phyloP scores from a whole-genome alignment of 176 grass and related monocot genomes.

The Typha latifolia region DNA sequence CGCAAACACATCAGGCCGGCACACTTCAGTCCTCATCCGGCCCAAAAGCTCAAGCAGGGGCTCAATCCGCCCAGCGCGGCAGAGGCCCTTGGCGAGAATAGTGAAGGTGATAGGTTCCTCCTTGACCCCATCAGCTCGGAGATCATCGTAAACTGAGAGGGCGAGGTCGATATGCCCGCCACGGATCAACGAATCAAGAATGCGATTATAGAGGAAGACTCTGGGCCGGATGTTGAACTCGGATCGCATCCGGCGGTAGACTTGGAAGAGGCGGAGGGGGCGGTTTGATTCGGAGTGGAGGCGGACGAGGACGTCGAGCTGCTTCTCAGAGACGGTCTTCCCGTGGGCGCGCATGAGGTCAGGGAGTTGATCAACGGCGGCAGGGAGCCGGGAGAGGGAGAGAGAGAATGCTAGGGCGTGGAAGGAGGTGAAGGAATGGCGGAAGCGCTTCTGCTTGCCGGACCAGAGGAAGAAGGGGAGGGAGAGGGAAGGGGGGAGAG shows the following conservation, averaged over 20 bases:
- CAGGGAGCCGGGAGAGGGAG: constrained; percentile 29
- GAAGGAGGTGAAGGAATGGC: constrained; percentile 60
- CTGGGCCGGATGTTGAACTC: constrained; percentile 53
- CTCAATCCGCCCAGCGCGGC: constrained; percentile 28
- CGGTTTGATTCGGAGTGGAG: constrained; percentile 56
- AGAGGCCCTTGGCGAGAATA: constrained; percentile 57
- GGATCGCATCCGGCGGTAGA: constrained; percentile 41
- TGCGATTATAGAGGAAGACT: constrained; percentile 65
- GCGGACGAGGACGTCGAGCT: constrained; percentile 63
- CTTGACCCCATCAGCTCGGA: constrained; percentile 21
- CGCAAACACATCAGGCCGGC: constrained; percentile 66
- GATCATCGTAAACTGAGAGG: constrained; percentile 61
- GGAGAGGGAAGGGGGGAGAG: constrained; percentile 40
- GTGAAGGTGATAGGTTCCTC: constrained; percentile 63
- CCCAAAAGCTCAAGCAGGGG: constrained; percentile 42
- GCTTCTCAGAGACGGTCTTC: constrained; percentile 48
- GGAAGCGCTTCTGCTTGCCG: constrained; percentile 60
- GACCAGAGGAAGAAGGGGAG: constrained; percentile 91
- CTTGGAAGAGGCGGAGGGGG: constrained; percentile 51
- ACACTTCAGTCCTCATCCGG: constrained; percentile 49
- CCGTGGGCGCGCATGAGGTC: constrained; percentile 73
- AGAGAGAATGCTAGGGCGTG: constrained; percentile 62
- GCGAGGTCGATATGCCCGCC: constrained; percentile 45
- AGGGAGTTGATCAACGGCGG: constrained; percentile 60
- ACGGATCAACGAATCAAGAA: constrained; percentile 41